These are phyloP conservation scores for Eremothecium coryli DNA, from an alignment of 1,139 yeast species.

Conservation along the genomic window DNA sequence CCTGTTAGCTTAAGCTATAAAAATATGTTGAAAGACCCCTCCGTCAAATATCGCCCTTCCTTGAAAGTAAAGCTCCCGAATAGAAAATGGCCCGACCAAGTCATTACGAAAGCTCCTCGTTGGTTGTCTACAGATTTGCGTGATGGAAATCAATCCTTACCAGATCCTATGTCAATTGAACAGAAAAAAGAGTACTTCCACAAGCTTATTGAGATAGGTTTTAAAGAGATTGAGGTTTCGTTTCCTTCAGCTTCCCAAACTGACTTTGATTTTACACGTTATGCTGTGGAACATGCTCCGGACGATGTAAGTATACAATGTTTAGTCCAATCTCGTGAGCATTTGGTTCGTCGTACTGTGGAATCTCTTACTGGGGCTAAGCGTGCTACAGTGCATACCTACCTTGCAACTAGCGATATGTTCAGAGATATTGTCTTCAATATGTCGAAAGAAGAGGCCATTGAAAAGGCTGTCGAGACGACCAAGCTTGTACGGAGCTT, in stretches of 20 bases:
- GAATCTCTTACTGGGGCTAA: constrained; percentile 87
- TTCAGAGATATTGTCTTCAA: constrained; percentile 89
- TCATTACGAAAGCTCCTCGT: constrained; percentile 75
- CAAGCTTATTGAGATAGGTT: constrained; percentile 80
- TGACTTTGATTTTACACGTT: constrained; percentile 91
- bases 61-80: constrained; percentile 58
- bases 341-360: constrained; percentile 77
- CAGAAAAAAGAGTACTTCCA: constrained; percentile 86
- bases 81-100: constrained; percentile 80
- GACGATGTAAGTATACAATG: constrained; percentile 90
- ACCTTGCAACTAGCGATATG: constrained; percentile 83
- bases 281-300: constrained; percentile 87
- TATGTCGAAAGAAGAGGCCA: constrained; percentile 69
- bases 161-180: constrained; percentile 89
- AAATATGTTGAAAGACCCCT: constrained; percentile 63
- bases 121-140: constrained; percentile 95
- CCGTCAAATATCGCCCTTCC: constrained; percentile 63
- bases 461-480: constrained; percentile 73
- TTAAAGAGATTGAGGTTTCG: constrained; percentile 93
- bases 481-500: constrained; percentile 69
- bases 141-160: constrained; percentile 95
- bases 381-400: constrained; percentile 80
- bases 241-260: constrained; percentile 95
- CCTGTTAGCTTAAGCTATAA: constrained; percentile 31
- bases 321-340: constrained; percentile 85